phyloP scores from a whole-genome alignment of 2,329 filamentous ascomycete species.

The Penicillium sp. region DNA sequence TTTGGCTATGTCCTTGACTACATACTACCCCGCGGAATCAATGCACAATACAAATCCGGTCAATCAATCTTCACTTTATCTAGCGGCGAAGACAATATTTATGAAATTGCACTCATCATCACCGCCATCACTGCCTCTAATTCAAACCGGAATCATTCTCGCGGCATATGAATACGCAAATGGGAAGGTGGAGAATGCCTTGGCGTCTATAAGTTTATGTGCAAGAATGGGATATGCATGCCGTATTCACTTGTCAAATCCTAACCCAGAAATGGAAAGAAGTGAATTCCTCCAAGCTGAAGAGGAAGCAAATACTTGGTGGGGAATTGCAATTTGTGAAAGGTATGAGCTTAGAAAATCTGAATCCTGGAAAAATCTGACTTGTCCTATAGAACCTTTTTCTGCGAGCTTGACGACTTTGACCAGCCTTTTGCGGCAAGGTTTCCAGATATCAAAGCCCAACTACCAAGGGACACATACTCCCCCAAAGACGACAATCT shows the following conservation, averaged over 20 bases:
- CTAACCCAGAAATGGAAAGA: background rate
- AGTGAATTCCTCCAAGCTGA: conserved; percentile 1
- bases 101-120: conserved; percentile 26
- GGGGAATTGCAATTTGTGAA: conserved; percentile 34
- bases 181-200: conserved; percentile 24
- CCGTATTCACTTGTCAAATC: conserved; percentile 16
- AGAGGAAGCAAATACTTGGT: conserved; percentile 36
- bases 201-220: conserved; percentile 27
- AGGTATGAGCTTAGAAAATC: conserved; percentile 20
- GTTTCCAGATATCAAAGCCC: conserved; percentile 9
- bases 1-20: conserved; percentile 30
- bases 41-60: background rate
- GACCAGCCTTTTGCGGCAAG: conserved; percentile 21
- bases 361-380: background rate
- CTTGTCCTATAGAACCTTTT: conserved; percentile 8
- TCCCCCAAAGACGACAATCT: background rate
- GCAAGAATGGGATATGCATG: conserved; percentile 32
- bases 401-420: conserved; percentile 17
- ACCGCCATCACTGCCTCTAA: conserved; percentile 25
- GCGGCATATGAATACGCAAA: conserved; percentile 35
- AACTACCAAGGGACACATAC: conserved; percentile 14
- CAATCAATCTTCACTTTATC: conserved; percentile 20
- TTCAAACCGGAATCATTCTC: conserved; percentile 34
- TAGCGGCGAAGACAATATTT: conserved; percentile 30
- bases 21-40: conserved; percentile 7